Percentiles rank a stretch among this genome's conserved stretches.
Evolutionary conservation across 116 monocot species (phyloP).

Genomic region (Papilionanthe hybrid): DNA sequence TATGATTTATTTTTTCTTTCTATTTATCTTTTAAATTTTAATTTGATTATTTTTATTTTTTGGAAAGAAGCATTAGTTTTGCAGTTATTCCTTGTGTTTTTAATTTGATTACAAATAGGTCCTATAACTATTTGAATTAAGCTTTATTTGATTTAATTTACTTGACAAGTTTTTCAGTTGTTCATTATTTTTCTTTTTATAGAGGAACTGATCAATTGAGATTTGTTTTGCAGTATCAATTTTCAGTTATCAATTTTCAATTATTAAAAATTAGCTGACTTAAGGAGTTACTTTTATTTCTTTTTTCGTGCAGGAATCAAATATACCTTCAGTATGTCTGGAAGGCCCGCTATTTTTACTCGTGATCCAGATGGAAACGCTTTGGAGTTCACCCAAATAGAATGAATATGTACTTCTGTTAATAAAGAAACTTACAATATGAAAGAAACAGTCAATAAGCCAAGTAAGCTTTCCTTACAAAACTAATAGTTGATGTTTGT

Average conservation of each 20-base stretch:
- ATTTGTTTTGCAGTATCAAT: background rate
- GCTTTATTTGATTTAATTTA: too few species aligned
- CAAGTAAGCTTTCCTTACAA: too few species aligned
- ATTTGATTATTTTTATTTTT: too few species aligned
- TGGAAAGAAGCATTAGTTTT: too few species aligned
- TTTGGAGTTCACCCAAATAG: slow-evolving; percentile 85
- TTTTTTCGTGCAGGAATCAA: slow-evolving; percentile 82
- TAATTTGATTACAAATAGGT: too few species aligned
- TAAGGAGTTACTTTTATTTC: background rate
- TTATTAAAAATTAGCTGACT: background rate
- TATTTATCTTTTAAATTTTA: too few species aligned
- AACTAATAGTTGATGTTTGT: background rate
- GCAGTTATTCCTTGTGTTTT: too few species aligned
- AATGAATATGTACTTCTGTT: slow-evolving; percentile 10
- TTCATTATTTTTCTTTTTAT: background rate
- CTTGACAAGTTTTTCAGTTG: too few species aligned
- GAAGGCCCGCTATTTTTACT: slow-evolving; percentile 89
- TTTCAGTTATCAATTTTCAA: background rate
- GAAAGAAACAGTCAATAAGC: too few species aligned
- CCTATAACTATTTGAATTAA: too few species aligned
- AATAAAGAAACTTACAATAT: background rate
- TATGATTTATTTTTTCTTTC: too few species aligned
- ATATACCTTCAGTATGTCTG: slow-evolving; percentile 88
- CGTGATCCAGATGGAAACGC: slow-evolving; percentile 95
- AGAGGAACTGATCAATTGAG: background rate